These are phyloP conservation scores for Euptelea pleiosperma DNA, from an alignment of 164 flowering plant genomes.

Conservation along the genomic window DNA sequence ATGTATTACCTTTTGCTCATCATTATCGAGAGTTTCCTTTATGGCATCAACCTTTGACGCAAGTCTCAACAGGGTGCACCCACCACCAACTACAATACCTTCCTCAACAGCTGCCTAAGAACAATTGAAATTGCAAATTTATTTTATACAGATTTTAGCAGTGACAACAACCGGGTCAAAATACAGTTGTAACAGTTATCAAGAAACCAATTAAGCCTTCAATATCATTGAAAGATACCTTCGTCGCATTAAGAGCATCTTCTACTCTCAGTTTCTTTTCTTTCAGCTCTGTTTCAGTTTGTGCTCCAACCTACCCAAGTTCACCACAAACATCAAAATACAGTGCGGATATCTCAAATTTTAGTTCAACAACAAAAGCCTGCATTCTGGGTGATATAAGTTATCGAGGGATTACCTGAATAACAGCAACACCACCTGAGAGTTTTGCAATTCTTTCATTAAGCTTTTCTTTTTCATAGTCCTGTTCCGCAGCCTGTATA, in stretches of 20 bases:
- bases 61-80: conserved; percentile 84
- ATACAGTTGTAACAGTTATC: not conserved
- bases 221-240: conserved; percentile 38
- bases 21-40: conserved; percentile 66
- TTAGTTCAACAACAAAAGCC: not conserved
- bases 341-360: not conserved
- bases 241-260: conserved; percentile 98
- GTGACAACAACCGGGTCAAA: not conserved
- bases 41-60: conserved; percentile 91
- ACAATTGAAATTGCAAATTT: not conserved
- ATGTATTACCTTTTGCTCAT: conserved; percentile 82
- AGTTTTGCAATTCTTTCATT: conserved; percentile 95
- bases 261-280: conserved; percentile 97
- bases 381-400: not conserved
- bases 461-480: conserved; percentile 90
- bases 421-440: conserved; percentile 98
- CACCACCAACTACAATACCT: conserved; percentile 96
- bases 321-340: not conserved
- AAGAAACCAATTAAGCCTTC: not conserved
- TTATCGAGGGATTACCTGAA: conserved; percentile 48
- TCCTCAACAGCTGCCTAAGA: conserved; percentile 98
- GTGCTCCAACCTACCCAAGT: conserved; percentile 84
- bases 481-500: conserved; percentile 82
- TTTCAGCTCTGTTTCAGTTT: conserved; percentile 95
- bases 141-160: not conserved